These are phyloP conservation scores for Fusarium tupiense DNA, from an alignment of 2,329 filamentous ascomycete species.

Conservation along the genomic window DNA sequence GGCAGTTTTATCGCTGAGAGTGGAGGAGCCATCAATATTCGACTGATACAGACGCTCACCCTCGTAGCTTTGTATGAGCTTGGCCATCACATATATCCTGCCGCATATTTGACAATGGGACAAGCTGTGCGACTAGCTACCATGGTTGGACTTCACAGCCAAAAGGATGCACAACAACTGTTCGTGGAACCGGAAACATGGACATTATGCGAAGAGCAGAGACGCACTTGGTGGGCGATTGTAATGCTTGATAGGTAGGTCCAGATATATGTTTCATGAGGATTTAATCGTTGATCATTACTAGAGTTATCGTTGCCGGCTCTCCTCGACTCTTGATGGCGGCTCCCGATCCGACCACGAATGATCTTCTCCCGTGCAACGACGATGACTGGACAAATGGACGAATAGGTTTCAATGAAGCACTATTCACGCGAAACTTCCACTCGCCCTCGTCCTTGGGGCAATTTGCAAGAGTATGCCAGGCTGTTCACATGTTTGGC, in stretches of 20 bases:
- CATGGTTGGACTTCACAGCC: background rate
- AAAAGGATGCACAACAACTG: background rate
- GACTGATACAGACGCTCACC: background rate
- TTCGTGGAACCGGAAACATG: background rate
- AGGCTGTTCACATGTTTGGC: background rate
- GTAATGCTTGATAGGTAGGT: background rate
- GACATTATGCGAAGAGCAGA: background rate
- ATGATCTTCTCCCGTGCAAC: background rate
- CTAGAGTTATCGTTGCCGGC: background rate
- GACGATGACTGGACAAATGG: background rate
- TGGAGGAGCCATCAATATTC: background rate
- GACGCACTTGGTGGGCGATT: background rate
- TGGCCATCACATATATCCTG: background rate
- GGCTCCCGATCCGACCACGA: background rate
- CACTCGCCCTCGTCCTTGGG: background rate
- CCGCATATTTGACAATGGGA: background rate
- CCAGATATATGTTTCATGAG: rapidly evolving
- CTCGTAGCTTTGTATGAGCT: background rate
- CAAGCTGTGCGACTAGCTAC: background rate
- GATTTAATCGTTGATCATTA: background rate
- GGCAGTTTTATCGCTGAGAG: background rate
- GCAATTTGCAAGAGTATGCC: background rate
- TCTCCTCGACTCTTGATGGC: background rate
- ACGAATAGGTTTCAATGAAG: background rate
- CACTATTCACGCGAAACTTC: background rate